phyloP scores from a whole-genome alignment of 352 stramenopile genomes.

The Globisporangium solare region DNA sequence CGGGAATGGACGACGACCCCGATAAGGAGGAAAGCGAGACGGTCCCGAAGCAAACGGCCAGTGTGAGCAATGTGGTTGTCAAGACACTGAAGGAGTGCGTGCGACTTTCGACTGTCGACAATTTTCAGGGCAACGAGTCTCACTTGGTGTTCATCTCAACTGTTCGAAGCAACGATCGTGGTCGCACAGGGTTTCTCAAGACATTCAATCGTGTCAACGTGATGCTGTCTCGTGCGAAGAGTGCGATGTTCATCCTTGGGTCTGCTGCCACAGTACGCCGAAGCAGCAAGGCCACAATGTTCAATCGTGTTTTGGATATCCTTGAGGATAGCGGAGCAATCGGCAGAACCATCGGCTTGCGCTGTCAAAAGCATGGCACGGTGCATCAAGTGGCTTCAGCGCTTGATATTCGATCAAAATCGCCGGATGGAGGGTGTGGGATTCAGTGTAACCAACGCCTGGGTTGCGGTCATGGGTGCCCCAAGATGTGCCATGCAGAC shows the following conservation, averaged over 20 bases:
- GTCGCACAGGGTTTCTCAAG: neutral
- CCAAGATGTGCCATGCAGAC: slow-evolving; percentile 13
- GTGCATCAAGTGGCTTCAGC: slow-evolving; percentile 12
- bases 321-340: neutral
- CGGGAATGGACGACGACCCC: neutral
- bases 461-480: slow-evolving; percentile 19
- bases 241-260: neutral
- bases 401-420: slow-evolving; percentile 20
- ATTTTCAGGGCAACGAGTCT: neutral
- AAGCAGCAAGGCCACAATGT: neutral
- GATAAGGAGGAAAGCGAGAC: neutral
- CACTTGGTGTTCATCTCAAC: neutral
- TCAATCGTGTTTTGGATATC: neutral
- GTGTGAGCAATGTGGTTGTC: neutral
- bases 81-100: neutral
- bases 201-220: slow-evolving; percentile 1
- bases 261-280: neutral
- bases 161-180: neutral
- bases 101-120: neutral
- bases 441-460: slow-evolving; percentile 28
- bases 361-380: slow-evolving; percentile 28
- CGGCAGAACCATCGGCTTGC: slow-evolving; percentile 12
- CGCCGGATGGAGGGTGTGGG: slow-evolving; percentile 37
- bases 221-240: neutral
- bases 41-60: neutral